Evolutionary conservation across 148 eudicot genomes (phyloP), one percentile per base, ranked within the genome.

Genomic region (Vaccinium darrowii): DNA sequence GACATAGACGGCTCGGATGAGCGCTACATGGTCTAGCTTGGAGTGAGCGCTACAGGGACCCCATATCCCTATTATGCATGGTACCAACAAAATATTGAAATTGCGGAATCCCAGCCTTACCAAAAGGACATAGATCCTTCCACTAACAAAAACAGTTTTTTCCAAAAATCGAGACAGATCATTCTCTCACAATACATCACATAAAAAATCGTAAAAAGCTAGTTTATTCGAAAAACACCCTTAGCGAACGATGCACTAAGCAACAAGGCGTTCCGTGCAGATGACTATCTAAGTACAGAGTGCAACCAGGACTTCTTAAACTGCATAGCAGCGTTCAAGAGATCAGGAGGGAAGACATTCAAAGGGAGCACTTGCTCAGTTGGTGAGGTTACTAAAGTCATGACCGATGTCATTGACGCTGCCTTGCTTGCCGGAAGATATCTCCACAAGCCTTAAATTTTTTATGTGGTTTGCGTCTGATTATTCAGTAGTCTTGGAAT

Each of bases 391-490:
- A 89, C 87, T 33, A 33, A 87, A n/a, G 78, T 91, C 81, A 85
- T 91, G 27, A 84, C 89, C 21, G 8, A 82, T 18, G 91, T 85
- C 19, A 91, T 92, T 88, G 91, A 92, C 76, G 93, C 93, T 89
- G 94, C 94, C 75, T 84, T 92, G 81, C 81, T 90, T 67, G 94
- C 93, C 77, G 94, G 93, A 36, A 84, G 83, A 50, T 90, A 36
- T 15, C 76, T 73, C 50, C 76, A 73, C 76, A 73, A 16, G 50
- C 76, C 76, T 36, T 73, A 15, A 73, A 33, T 1, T 73, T 16
- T 36, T 73, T n/a, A 33, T 33, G 19, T 72, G 8, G 1, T 33
- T 33, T 33, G 36, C 1, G 36, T 33, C 36, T 33, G 1, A 33
- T 33, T 33, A 33, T 33, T 33, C 36, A 33, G 3, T 33, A 33